A percentile compares a stretch with the other conserved stretches of the same genome.
These are phyloP conservation scores for Perkinsus olseni DNA, from an alignment of 169 alveolate species.

Conservation along the genomic window DNA sequence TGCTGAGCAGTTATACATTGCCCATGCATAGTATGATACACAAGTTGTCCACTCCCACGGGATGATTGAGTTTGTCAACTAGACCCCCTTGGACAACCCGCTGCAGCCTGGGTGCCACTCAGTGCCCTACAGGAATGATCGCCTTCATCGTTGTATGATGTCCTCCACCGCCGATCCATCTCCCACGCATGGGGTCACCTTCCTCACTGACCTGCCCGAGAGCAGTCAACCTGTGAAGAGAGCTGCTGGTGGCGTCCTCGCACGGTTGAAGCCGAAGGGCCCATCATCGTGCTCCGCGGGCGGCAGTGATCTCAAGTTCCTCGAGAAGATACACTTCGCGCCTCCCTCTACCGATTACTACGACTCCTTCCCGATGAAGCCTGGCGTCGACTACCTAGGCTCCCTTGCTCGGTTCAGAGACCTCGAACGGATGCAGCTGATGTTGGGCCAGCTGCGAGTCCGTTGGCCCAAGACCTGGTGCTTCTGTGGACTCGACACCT, in stretches of 20 bases:
- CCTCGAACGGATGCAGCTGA: not conserved
- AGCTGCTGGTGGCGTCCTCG: not conserved
- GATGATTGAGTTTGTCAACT: no score
- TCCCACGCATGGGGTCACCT: not conserved
- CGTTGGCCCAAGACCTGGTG: not conserved
- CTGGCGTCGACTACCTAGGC: not conserved
- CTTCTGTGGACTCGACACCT: not conserved
- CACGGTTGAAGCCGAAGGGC: not conserved
- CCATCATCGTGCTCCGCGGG: not conserved
- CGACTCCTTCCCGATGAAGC: not conserved
- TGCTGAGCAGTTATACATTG: not conserved
- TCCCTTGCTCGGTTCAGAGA: not conserved
- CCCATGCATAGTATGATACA: not conserved
- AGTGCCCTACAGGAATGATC: not conserved
- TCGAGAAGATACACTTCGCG: not conserved
- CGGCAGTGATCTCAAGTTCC: not conserved
- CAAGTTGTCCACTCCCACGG: not conserved
- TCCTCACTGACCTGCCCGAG: not conserved
- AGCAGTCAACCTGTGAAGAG: not conserved
- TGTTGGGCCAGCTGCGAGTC: not conserved
- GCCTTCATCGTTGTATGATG: not conserved
- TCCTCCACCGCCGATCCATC: not conserved
- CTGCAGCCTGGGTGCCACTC: no score
- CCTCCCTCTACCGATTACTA: not conserved
- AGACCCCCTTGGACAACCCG: no score